These are phyloP conservation scores for Exophiala alcalophila DNA, from an alignment of 2,329 filamentous ascomycete species.

Conservation along the genomic window DNA sequence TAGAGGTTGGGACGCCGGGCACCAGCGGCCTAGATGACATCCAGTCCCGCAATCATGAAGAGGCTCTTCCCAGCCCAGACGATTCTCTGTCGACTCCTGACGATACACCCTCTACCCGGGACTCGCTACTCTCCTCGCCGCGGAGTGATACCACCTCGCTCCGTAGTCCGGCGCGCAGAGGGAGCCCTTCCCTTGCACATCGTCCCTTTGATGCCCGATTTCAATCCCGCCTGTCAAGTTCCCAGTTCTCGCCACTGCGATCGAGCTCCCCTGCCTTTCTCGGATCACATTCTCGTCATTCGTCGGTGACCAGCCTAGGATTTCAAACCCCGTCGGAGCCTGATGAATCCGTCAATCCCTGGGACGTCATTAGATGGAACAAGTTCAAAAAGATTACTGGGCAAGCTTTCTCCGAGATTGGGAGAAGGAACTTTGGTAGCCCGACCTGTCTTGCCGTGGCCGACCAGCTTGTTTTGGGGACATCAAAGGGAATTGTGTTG, in stretches of 20 bases:
- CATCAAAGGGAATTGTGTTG: conserved; percentile 88
- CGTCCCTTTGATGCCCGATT: conserved; percentile 94
- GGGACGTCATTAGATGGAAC: conserved; percentile 97
- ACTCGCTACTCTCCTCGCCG: conserved; percentile 55
- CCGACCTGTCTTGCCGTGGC: conserved; percentile 88
- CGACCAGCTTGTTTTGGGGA: conserved; percentile 83
- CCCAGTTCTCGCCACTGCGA: conserved; percentile 57
- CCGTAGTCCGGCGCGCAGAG: conserved; percentile 59
- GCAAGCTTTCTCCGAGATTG: conserved; percentile 88
- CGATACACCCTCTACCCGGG: conserved; percentile 75
- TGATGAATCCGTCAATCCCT: conserved; percentile 74
- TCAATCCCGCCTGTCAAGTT: conserved; percentile 74
- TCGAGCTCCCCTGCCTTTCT: conserved; percentile 75
- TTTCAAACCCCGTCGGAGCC: conserved; percentile 56
- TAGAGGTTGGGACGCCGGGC: not conserved
- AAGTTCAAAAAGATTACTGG: conserved; percentile 83
- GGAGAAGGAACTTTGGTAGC: conserved; percentile 85
- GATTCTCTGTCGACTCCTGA: conserved; percentile 77
- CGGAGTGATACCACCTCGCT: conserved; percentile 31
- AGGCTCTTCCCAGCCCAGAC: conserved; percentile 47
- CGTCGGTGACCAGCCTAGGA: conserved; percentile 71
- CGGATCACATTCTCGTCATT: conserved; percentile 73
- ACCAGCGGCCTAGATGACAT: conserved; percentile 10
- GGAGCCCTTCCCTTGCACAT: conserved; percentile 77
- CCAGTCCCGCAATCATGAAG: conserved; percentile 5